Conservation (phyloP, 1,139 yeast genomes). For the Lodderomyces elongisporus region DNA sequence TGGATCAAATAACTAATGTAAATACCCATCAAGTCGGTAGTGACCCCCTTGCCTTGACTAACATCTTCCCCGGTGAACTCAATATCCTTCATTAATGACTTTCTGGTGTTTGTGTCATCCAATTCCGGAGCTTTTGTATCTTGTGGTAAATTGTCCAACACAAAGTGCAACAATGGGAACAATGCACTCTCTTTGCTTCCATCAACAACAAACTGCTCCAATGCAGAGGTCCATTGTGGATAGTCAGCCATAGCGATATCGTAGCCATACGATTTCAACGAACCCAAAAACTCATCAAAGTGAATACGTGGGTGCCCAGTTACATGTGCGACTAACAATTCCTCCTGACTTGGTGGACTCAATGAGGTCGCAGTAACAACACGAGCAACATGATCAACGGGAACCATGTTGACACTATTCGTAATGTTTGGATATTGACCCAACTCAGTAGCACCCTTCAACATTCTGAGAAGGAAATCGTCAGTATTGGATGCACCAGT, state of each 20-base stretch:
- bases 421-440: slow-evolving; percentile 81
- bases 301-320: slow-evolving; percentile 92
- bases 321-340: slow-evolving; percentile 82
- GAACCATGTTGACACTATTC: slow-evolving; percentile 92
- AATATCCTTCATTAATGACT: slow-evolving; percentile 57
- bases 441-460: slow-evolving; percentile 89
- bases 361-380: slow-evolving; percentile 81
- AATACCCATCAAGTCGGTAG: slow-evolving; percentile 57
- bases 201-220: slow-evolving; percentile 74
- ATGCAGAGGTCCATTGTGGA: slow-evolving; percentile 67
- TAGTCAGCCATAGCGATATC: slow-evolving; percentile 58
- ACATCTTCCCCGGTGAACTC: slow-evolving; percentile 61
- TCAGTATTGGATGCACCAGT: slow-evolving; percentile 94
- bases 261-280: slow-evolving; percentile 70
- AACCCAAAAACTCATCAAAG: slow-evolving; percentile 68
- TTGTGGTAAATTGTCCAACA: slow-evolving; percentile 84
- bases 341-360: slow-evolving; percentile 55
- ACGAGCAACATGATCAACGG: slow-evolving; percentile 96
- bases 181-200: slow-evolving; percentile 75
- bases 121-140: slow-evolving; percentile 93
- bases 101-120: slow-evolving; percentile 75
- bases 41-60: slow-evolving; percentile 70
- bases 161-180: slow-evolving; percentile 91
- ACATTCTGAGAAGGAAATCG: slow-evolving; percentile 88
- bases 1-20: slow-evolving; percentile 76